A percentile compares a stretch with the other conserved stretches of the same genome.
phyloP scores from a whole-genome alignment of 495 filamentous ascomycete species.

The Xylaria castorea region DNA sequence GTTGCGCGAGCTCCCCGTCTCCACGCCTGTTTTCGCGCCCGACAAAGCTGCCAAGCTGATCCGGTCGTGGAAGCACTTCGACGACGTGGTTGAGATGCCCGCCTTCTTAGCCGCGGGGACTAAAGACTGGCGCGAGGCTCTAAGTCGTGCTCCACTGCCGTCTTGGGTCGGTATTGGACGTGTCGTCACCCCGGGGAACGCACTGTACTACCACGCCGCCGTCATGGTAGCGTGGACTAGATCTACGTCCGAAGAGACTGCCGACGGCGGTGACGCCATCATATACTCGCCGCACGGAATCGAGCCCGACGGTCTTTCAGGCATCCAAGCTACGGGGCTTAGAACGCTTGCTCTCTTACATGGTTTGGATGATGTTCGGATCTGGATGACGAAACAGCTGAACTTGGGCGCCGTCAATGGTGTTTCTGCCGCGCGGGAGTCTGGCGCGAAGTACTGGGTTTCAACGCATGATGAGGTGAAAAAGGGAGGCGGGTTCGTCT shows the following conservation, averaged over 20 bases:
- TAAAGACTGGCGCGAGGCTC: constrained; percentile 19
- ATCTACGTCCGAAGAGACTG: not conserved
- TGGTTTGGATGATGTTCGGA: constrained; percentile 60
- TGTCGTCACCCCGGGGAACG: constrained; percentile 51
- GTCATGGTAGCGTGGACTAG: constrained; percentile 55
- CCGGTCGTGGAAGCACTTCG: constrained; percentile 56
- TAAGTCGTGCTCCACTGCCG: constrained; percentile 48
- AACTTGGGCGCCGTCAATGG: constrained; percentile 64
- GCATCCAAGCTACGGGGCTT: constrained; percentile 44
- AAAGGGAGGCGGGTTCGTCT: constrained; percentile 56
- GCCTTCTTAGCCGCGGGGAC: constrained; percentile 21
- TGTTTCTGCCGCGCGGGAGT: constrained; percentile 52
- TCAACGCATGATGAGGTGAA: constrained; percentile 66
- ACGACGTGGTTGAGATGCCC: constrained; percentile 40
- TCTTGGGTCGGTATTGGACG: constrained; percentile 57
- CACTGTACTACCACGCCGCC: constrained; percentile 60
- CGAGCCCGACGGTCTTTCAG: constrained; percentile 41
- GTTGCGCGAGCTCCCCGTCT: constrained; percentile 52
- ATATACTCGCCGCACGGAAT: constrained; percentile 67
- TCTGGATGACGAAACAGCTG: constrained; percentile 53
- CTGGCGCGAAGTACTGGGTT: constrained; percentile 62
- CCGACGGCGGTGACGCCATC: constrained; percentile 51
- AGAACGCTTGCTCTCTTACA: constrained; percentile 59
- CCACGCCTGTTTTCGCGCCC: constrained; percentile 58
- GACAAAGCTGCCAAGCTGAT: constrained; percentile 55